phyloP scores from a whole-genome alignment of 495 filamentous ascomycete genomes.

The Tuber umbilicatum region DNA sequence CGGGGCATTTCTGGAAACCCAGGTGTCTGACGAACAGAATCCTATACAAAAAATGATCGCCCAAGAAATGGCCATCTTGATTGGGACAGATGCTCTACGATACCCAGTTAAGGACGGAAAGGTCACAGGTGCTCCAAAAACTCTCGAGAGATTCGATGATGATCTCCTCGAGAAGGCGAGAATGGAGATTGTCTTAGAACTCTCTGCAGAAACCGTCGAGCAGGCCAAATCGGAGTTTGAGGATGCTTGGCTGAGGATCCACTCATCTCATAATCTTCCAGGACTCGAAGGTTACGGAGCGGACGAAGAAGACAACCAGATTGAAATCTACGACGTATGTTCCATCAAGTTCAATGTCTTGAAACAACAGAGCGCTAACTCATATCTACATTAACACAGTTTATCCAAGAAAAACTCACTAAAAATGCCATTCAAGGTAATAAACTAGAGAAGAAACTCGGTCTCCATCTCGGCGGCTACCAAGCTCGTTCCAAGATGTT shows the following conservation, averaged over 20 bases:
- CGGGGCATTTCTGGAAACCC: conserved; percentile 56
- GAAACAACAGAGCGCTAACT: conserved; percentile 41
- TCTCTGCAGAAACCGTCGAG: conserved; percentile 52
- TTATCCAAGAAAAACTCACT: conserved; percentile 62
- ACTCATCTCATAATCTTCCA: conserved; percentile 54
- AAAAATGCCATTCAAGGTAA: conserved; percentile 69
- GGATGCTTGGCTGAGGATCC: conserved; percentile 59
- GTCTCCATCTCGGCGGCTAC: conserved; percentile 80
- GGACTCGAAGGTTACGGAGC: conserved; percentile 72
- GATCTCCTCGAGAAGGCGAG: conserved; percentile 63
- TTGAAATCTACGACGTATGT: conserved; percentile 61
- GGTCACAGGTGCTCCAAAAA: conserved; percentile 54
- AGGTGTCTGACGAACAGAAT: conserved; percentile 41
- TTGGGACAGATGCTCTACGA: conserved; percentile 71
- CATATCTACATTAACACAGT: conserved; percentile 48
- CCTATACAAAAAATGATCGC: conserved; percentile 56
- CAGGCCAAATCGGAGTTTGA: conserved; percentile 57
- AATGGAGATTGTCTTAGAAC: conserved; percentile 66
- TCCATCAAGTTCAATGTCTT: conserved; percentile 8
- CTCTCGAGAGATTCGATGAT: conserved; percentile 65
- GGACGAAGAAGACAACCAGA: conserved; percentile 58
- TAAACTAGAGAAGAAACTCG: conserved; percentile 90
- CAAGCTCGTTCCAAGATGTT: conserved; percentile 76
- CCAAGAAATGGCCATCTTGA: conserved; percentile 66
- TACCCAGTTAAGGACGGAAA: conserved; percentile 63